Evolutionary conservation across 805 yeast genomes (phyloP).

Genomic region (Hanseniaspora pseudoguilliermondii): DNA sequence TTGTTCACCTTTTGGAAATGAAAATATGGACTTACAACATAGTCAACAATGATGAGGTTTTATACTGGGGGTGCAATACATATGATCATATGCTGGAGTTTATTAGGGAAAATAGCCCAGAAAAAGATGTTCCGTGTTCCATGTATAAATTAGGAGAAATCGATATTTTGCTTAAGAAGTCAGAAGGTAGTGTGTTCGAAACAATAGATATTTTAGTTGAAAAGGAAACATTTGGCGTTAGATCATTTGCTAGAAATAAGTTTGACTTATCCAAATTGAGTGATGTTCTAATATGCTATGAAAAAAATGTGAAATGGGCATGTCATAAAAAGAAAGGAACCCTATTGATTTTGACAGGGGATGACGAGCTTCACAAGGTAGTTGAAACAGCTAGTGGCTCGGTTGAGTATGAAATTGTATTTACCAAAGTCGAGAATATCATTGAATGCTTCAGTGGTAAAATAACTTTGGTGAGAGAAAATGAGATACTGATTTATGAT

Average conservation of each 20-base stretch:
- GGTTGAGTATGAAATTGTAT: constrained; percentile 15
- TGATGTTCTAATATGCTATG: background rate
- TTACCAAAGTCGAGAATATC: constrained; percentile 22
- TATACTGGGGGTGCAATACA: constrained; percentile 11
- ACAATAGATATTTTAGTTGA: constrained; percentile 24
- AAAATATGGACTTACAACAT: constrained; percentile 12
- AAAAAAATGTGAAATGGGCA: constrained; percentile 21
- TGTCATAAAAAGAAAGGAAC: constrained; percentile 19
- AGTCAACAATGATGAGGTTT: background rate
- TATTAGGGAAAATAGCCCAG: background rate
- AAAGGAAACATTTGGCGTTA: constrained; percentile 18
- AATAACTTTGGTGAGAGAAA: constrained; percentile 19
- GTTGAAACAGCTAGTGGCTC: constrained; percentile 16
- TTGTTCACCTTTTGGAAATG: constrained; percentile 5
- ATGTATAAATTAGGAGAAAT: constrained; percentile 25
- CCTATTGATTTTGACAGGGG: constrained; percentile 18
- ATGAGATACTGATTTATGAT: constrained; percentile 15
- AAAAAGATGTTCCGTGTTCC: constrained; percentile 12
- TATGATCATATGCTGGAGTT: background rate
- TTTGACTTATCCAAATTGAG: background rate
- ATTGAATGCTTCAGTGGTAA: constrained; percentile 21
- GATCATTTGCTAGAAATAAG: constrained; percentile 14
- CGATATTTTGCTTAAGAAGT: constrained; percentile 14
- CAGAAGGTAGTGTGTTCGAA: constrained; percentile 14
- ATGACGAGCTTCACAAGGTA: constrained; percentile 16